Evolutionary conservation across 2,329 filamentous ascomycete genomes (phyloP), one percentile per base, ranked within the genome.

Genomic region (Myriangium duriaei): DNA sequence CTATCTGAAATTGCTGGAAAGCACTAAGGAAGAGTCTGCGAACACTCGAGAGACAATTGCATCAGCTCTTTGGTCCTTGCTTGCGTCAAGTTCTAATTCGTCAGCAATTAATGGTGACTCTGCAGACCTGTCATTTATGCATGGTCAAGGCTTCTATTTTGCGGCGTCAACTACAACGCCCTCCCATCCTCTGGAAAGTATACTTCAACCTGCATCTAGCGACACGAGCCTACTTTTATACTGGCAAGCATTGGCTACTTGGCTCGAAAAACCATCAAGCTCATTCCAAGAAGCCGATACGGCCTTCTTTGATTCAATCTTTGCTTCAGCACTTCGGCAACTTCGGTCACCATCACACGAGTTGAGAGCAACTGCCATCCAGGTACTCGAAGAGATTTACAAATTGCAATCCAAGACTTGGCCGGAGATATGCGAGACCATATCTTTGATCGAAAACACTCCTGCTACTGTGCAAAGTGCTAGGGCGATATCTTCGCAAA

Each of bases 401-500:
- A 59, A 55, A 37, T 47, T 57, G 17, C 66, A 61, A 39, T 60
- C 54, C 26, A 67, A 69, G 37, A 64, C 69, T 42, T 60, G 68
- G 32, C 60, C 67, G 4, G 62, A 73, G 18, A 62, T 67, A 5
- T 58, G 82, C 15, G 62, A 64, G 5, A 68, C 76, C 5, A 88
- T 93, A 61, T 68, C 87, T 11, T 72, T 84, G 45, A 76, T 87
- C 11, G 87, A 96, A 56, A 72, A 85, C 45, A 83, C 79, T 4
- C 77, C 83, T 0, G 61, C 93, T n/a, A 74, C 73, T 32, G 66
- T 94, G 3, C 74, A 87, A 40, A 84, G 80, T 34, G 73, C 76
- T 35, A 74, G 91, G 40, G 74, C 75, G 12, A 74, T 94, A 21
- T 79, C 83, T 2, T 92, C 95, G 72, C 77, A 88, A 45, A 71